phyloP scores from a whole-genome alignment of 257 asterid species.

The Echites panduratus region DNA sequence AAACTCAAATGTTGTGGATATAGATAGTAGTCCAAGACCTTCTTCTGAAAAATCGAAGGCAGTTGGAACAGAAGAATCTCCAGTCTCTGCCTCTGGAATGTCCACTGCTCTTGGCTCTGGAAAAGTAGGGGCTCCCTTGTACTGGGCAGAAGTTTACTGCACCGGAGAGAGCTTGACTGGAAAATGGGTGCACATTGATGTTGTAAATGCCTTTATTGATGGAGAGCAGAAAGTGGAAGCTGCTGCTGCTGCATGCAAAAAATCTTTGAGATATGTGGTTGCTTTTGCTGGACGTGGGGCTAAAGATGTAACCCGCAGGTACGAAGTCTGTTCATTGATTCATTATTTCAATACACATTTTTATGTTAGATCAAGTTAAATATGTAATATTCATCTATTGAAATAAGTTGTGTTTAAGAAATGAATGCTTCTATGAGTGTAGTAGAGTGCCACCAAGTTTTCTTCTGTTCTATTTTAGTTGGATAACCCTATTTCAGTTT shows the following conservation, averaged over 20 bases:
- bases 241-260: slow-evolving; percentile 92
- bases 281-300: slow-evolving; percentile 97
- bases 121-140: slow-evolving; percentile 89
- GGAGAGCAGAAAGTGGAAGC: slow-evolving; percentile 91
- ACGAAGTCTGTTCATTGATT: slow-evolving; percentile 18
- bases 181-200: slow-evolving; percentile 94
- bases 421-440: neutral
- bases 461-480: neutral
- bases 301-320: slow-evolving; percentile 99
- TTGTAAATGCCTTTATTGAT: slow-evolving; percentile 66
- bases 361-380: neutral
- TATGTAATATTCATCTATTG: neutral
- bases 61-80: slow-evolving; percentile 42
- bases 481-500: neutral
- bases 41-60: slow-evolving; percentile 41
- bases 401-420: neutral
- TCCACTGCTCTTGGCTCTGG: slow-evolving; percentile 88
- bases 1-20: slow-evolving; percentile 29
- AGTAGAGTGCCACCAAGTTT: neutral
- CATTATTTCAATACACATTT: slow-evolving; percentile 8
- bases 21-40: slow-evolving; percentile 29
- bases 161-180: slow-evolving; percentile 84
- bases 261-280: slow-evolving; percentile 75
- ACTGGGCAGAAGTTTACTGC: slow-evolving; percentile 95
- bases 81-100: slow-evolving; percentile 45